Percentiles rank a stretch among this genome's conserved stretches.
phyloP scores from a whole-genome alignment of 1,139 yeast genomes.

The Suhomyces ambrosiae region DNA sequence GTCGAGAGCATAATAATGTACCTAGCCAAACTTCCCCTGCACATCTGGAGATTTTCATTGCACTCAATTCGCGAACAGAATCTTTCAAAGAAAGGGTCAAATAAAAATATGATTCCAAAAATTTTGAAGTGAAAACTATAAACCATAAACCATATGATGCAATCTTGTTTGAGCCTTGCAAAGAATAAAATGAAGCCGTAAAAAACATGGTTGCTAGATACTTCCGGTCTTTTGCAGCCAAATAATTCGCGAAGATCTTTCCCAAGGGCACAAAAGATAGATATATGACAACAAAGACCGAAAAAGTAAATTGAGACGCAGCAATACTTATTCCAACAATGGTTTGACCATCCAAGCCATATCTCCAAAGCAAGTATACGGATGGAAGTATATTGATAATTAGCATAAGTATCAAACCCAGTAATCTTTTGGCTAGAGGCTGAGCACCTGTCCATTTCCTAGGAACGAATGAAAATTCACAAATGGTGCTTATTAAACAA shows the following conservation, averaged over 20 bases:
- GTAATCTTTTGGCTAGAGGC: constrained; percentile 84
- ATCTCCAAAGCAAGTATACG: constrained; percentile 81
- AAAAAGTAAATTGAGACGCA: constrained; percentile 77
- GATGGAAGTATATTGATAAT: constrained; percentile 81
- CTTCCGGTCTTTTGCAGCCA: constrained; percentile 84
- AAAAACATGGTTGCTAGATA: constrained; percentile 94
- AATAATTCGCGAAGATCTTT: constrained; percentile 90
- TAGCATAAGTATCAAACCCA: constrained; percentile 69
- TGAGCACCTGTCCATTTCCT: constrained; percentile 99
- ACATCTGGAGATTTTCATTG: constrained; percentile 52
- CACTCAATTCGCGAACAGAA: constrained; percentile 74
- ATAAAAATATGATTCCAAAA: constrained; percentile 88
- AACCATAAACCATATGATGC: constrained; percentile 91
- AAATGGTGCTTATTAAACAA: constrained; percentile 83
- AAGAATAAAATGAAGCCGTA: constrained; percentile 85
- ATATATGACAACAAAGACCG: constrained; percentile 62
- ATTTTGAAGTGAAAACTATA: constrained; percentile 85
- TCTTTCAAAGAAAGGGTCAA: constrained; percentile 89
- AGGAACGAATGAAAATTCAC: constrained; percentile 97
- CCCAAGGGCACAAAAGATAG: constrained; percentile 94
- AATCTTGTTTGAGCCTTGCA: constrained; percentile 92
- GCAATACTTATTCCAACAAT: constrained; percentile 91
- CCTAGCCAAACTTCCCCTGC: constrained; percentile 91
- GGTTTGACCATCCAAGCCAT: constrained; percentile 67
- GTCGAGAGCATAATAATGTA: constrained; percentile 72